A percentile compares a stretch with the other conserved stretches of the same genome.
Conservation (phyloP, 331 rosid genomes). For the Spiraea crenata region DNA sequence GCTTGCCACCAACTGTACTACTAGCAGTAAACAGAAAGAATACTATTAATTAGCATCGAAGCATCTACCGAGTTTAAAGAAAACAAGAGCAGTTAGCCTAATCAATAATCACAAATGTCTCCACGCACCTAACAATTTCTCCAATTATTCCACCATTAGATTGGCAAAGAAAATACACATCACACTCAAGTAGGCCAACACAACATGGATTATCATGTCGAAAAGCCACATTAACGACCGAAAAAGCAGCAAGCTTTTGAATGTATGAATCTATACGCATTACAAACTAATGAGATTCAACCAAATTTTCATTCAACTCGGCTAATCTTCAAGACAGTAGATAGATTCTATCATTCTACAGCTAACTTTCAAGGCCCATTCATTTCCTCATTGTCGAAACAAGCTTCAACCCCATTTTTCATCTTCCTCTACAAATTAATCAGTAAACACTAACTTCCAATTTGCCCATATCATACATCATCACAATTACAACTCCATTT, state of each 20-base stretch:
- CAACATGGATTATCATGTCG: background rate
- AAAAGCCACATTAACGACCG: background rate
- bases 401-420: background rate
- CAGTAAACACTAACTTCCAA: background rate
- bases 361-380: background rate
- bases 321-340: background rate
- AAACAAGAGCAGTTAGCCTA: too few species aligned
- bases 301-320: background rate
- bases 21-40: constrained; percentile 33
- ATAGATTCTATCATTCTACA: background rate
- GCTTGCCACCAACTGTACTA: constrained; percentile 75
- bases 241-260: background rate
- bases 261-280: too few species aligned
- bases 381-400: background rate
- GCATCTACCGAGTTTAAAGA: background rate
- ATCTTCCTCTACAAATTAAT: background rate
- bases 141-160: background rate
- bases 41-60: constrained; percentile 16
- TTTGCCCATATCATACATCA: background rate
- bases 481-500: too few species aligned
- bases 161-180: background rate
- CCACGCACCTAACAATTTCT: too few species aligned
- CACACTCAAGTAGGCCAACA: background rate
- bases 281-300: background rate
- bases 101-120: background rate